Conservation (phyloP, 169 alveolate genomes). For the Theileria parva region DNA sequence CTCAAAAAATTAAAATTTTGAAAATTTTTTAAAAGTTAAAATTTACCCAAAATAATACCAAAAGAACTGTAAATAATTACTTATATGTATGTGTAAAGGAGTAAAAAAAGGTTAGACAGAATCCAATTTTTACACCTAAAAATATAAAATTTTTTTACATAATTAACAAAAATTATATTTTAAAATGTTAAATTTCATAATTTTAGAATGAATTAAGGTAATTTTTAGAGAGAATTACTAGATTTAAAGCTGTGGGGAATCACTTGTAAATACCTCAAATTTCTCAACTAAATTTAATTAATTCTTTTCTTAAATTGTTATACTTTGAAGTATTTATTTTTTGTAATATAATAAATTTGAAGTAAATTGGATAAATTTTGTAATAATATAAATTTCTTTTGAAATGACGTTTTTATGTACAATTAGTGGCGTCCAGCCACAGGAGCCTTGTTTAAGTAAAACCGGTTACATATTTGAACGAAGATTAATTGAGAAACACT, state of each 20-base stretch:
- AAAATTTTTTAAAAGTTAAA: background rate
- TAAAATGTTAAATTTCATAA: background rate
- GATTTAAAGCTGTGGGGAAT: conserved; percentile 6
- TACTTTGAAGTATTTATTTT: background rate
- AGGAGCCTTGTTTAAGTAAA: conserved; percentile 82
- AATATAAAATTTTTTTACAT: background rate
- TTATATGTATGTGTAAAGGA: background rate
- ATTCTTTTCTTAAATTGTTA: background rate
- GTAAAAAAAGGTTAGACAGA: background rate
- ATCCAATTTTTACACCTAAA: background rate
- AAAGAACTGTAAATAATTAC: background rate
- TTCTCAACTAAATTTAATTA: background rate
- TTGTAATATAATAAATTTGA: conserved; percentile 8
- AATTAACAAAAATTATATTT: background rate
- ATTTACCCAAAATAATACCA: background rate
- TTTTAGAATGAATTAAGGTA: background rate
- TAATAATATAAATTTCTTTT: background rate
- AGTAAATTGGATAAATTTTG: background rate
- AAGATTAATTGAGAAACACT: conserved; percentile 80
- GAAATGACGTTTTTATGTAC: conserved; percentile 80
- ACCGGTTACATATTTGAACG: conserved; percentile 84
- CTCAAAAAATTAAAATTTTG: no score
- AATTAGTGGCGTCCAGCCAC: conserved; percentile 85
- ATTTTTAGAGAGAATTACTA: background rate
- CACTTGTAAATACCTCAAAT: background rate